Evolutionary conservation across 768 basidiomycete species (phyloP).

Genomic region (Vararia minispora): DNA sequence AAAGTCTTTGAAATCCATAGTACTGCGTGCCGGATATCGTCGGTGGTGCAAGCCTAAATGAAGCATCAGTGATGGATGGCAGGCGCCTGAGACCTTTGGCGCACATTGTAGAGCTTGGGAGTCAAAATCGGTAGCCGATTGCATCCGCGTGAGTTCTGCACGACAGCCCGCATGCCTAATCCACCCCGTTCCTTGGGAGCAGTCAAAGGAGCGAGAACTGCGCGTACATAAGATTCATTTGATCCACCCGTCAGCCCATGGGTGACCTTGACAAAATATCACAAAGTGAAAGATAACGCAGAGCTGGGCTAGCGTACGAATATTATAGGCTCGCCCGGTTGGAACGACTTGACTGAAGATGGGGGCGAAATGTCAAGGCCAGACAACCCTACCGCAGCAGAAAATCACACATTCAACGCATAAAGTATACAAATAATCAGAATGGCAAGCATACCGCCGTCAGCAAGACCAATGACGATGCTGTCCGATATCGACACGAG

Average conservation of each 20-base stretch:
- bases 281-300: no score
- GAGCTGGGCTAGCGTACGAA: no score
- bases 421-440: no score
- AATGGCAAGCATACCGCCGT: no score
- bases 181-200: slow-evolving; percentile 6
- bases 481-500: no score
- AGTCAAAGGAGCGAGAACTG: slow-evolving; percentile 10
- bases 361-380: no score
- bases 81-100: neutral
- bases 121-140: slow-evolving; percentile 15
- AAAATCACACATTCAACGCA: no score
- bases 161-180: slow-evolving; percentile 14
- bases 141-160: slow-evolving; percentile 17
- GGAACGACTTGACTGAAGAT: no score
- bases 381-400: no score
- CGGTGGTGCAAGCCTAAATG: slow-evolving; percentile 16
- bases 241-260: slow-evolving; percentile 20
- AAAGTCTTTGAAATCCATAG: slow-evolving; percentile 15
- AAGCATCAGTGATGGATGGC: neutral
- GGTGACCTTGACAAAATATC: slow-evolving; percentile 13
- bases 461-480: no score
- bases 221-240: slow-evolving; percentile 16
- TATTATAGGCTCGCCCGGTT: no score
- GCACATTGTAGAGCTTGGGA: slow-evolving; percentile 16
- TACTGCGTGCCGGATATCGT: slow-evolving; percentile 13